Evolutionary conservation across 2,329 filamentous ascomycete genomes (phyloP).

Genomic region (Penicillium hesseltinei): DNA sequence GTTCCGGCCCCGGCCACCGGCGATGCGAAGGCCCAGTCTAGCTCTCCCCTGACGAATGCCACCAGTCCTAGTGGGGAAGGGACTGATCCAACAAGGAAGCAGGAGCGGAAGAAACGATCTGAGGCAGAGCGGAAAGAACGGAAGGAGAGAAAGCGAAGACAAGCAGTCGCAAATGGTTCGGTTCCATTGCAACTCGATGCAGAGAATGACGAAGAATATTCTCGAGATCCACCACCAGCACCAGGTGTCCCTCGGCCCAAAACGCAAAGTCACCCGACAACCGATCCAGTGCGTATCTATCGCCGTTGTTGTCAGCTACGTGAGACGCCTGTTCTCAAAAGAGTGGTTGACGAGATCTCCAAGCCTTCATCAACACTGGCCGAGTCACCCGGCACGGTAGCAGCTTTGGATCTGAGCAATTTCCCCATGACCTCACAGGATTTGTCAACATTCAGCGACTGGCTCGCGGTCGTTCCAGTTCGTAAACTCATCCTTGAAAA

Average conservation of each 20-base stretch:
- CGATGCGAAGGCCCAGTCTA: slow-evolving; percentile 7
- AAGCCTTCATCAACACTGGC: slow-evolving; percentile 64
- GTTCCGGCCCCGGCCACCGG: neutral
- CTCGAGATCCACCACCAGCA: slow-evolving; percentile 31
- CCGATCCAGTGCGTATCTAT: slow-evolving; percentile 89
- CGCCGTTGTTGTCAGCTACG: slow-evolving; percentile 89
- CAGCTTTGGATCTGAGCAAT: slow-evolving; percentile 77
- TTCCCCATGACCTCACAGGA: slow-evolving; percentile 82
- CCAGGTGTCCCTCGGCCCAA: slow-evolving; percentile 43
- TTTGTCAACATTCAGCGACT: slow-evolving; percentile 84
- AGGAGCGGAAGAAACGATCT: slow-evolving; percentile 93
- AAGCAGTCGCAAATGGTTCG: slow-evolving; percentile 82
- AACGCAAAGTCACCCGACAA: slow-evolving; percentile 71
- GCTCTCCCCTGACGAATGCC: too few relatives aligned
- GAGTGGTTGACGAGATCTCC: slow-evolving; percentile 83
- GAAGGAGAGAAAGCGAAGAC: slow-evolving; percentile 80
- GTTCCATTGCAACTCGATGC: slow-evolving; percentile 79
- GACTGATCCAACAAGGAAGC: slow-evolving; percentile 65
- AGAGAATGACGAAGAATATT: slow-evolving; percentile 62
- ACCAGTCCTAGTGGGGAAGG: slow-evolving; percentile 27
- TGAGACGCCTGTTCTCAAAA: slow-evolving; percentile 88
- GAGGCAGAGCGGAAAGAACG: slow-evolving; percentile 90
- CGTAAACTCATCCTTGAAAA: slow-evolving; percentile 83
- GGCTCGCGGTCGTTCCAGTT: slow-evolving; percentile 87
- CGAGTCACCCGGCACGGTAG: slow-evolving; percentile 70